These are phyloP conservation scores for Filobasidium wieringae DNA, from an alignment of 768 basidiomycete species.

Conservation along the genomic window DNA sequence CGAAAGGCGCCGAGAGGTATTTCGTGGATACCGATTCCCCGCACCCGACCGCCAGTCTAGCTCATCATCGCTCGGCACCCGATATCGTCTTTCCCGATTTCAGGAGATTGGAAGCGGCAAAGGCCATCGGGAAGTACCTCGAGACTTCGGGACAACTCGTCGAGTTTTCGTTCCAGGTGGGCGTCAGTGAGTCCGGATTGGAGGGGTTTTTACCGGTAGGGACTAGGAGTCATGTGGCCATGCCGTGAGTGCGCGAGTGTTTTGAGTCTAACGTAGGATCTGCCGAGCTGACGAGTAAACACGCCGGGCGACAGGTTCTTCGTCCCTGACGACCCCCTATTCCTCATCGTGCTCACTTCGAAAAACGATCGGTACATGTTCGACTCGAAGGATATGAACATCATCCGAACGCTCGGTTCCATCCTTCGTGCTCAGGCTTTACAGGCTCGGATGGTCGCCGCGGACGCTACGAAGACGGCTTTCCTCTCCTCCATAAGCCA, in stretches of 20 bases:
- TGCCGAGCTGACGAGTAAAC: too few relatives aligned
- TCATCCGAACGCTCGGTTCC: constrained; percentile 19
- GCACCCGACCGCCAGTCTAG: background rate
- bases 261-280: too few relatives aligned
- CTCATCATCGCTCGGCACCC: background rate
- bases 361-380: constrained; percentile 9
- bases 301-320: too few relatives aligned
- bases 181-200: constrained; percentile 12
- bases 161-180: background rate
- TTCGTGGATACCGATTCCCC: background rate
- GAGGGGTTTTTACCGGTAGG: constrained; percentile 13
- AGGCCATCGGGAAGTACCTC: background rate
- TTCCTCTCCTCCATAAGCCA: constrained; percentile 29
- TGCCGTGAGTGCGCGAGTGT: too few relatives aligned
- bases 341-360: constrained; percentile 19
- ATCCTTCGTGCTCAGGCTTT: constrained; percentile 18
- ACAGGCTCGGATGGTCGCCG: constrained; percentile 18
- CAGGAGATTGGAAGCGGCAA: background rate
- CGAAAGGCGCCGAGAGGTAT: background rate
- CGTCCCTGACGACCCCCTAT: constrained; percentile 18
- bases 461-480: constrained; percentile 24
- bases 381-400: constrained; percentile 9
- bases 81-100: background rate
- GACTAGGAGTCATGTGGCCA: constrained; percentile 14
- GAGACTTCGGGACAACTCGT: background rate